Conservation (phyloP, 2,329 filamentous ascomycete species). For the Cladosporium sp. region DNA sequence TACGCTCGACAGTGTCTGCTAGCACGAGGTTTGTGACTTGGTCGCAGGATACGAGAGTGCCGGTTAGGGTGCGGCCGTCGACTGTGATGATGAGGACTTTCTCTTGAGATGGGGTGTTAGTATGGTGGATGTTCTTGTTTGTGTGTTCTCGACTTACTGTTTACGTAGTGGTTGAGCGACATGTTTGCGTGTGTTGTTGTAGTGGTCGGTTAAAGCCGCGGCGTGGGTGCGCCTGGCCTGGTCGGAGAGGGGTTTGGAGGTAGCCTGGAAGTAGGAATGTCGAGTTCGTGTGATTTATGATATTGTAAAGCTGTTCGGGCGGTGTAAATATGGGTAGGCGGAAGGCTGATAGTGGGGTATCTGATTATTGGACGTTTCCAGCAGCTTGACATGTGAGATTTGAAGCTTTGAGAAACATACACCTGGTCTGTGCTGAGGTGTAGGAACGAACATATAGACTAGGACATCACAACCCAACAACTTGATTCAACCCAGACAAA, state of each 20-base stretch:
- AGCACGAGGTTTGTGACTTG: conserved; percentile 92
- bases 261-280: not conserved
- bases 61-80: conserved; percentile 77
- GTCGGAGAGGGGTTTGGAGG: not conserved
- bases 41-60: conserved; percentile 82
- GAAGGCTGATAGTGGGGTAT: conserved; percentile 1
- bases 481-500: too few species aligned
- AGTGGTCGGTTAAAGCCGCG: not conserved
- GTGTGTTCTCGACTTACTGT: conserved; percentile 35
- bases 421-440: not conserved
- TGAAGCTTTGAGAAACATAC: not conserved
- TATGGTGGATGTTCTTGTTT: conserved; percentile 3
- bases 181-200: conserved; percentile 28
- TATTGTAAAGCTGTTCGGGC: not conserved
- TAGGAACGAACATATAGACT: not conserved
- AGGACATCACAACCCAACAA: too few species aligned
- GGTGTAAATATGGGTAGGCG: not conserved
- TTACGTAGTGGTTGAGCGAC: conserved; percentile 46
- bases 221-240: conserved; percentile 12
- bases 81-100: conserved; percentile 89
- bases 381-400: conserved; percentile 3
- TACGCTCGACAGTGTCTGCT: conserved; percentile 78
- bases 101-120: conserved; percentile 57
- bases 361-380: not conserved
- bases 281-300: not conserved